A percentile compares a stretch with the other conserved stretches of the same genome.
Evolutionary conservation across 768 basidiomycete genomes (phyloP).

Genomic region (Tylopilus plumbeoviolaceoides): DNA sequence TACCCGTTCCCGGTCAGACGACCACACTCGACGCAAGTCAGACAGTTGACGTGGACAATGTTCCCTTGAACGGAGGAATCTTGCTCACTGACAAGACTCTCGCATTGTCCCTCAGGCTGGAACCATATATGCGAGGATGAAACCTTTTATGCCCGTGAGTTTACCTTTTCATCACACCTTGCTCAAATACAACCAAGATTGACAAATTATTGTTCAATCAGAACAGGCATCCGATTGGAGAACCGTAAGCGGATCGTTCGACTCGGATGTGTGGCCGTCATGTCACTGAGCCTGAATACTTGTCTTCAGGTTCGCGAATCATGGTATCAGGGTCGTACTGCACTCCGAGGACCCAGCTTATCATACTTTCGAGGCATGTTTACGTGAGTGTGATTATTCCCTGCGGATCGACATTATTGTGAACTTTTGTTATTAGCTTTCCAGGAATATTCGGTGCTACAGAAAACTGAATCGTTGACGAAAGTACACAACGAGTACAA

Average conservation of each 20-base stretch:
- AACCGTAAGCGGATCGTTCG: background rate
- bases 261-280: background rate
- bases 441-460: conserved; percentile 15
- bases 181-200: background rate
- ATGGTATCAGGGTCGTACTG: conserved; percentile 35
- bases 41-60: conserved; percentile 50
- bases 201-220: conserved; percentile 9
- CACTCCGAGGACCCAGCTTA: conserved; percentile 14
- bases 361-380: conserved; percentile 19
- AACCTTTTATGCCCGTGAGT: conserved; percentile 30
- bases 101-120: conserved; percentile 42
- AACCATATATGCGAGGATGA: conserved; percentile 46
- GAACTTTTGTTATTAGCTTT: conserved; percentile 26
- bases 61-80: conserved; percentile 42
- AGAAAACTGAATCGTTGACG: background rate
- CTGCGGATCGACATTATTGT: background rate
- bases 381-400: conserved; percentile 18
- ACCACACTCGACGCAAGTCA: conserved; percentile 41
- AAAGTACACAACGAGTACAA: conserved; percentile 26
- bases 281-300: background rate
- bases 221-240: background rate
- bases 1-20: conserved; percentile 37
- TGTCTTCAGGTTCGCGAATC: conserved; percentile 18
- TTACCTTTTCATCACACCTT: conserved; percentile 13
- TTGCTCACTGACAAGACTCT: conserved; percentile 52